These are phyloP conservation scores for Paulownia fortunei DNA, from an alignment of 257 asterid species.

Conservation along the genomic window DNA sequence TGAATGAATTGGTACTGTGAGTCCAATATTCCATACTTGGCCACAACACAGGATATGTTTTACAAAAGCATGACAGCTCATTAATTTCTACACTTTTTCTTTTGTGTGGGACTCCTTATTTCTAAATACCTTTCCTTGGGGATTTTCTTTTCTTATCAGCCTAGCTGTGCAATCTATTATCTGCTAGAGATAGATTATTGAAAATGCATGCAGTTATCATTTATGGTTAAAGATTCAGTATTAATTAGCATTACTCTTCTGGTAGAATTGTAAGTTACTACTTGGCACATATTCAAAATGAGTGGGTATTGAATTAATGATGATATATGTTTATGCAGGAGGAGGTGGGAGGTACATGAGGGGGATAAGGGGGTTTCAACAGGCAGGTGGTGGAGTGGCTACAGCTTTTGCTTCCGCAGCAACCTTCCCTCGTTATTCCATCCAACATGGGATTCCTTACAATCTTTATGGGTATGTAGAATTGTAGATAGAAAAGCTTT, in stretches of 20 bases:
- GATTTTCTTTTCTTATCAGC: too few relatives aligned
- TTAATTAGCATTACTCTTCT: too few relatives aligned
- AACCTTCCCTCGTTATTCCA: constrained; percentile 82
- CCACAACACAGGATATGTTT: constrained; percentile 36
- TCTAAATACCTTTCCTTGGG: constrained; percentile 28
- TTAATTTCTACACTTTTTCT: constrained; percentile 60
- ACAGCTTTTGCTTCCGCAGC: constrained; percentile 75
- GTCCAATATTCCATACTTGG: constrained; percentile 17
- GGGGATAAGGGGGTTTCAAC: constrained; percentile 69
- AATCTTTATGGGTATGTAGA: constrained; percentile 87
- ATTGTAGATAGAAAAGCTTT: too few relatives aligned
- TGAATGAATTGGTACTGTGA: not conserved
- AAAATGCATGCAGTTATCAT: too few relatives aligned
- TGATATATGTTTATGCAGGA: too few relatives aligned
- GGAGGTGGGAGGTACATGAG: constrained; percentile 71
- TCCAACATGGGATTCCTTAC: constrained; percentile 97
- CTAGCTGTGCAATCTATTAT: too few relatives aligned
- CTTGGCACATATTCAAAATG: too few relatives aligned
- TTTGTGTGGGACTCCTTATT: constrained; percentile 41
- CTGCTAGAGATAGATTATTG: too few relatives aligned
- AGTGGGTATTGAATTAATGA: too few relatives aligned
- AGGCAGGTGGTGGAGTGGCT: constrained; percentile 49
- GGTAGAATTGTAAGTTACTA: too few relatives aligned
- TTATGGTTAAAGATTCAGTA: not conserved
- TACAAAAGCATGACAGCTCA: constrained; percentile 74